Base-by-base conservation (phyloP, 2,329 filamentous ascomycete species). In the Cladosporium sp. region DNA sequence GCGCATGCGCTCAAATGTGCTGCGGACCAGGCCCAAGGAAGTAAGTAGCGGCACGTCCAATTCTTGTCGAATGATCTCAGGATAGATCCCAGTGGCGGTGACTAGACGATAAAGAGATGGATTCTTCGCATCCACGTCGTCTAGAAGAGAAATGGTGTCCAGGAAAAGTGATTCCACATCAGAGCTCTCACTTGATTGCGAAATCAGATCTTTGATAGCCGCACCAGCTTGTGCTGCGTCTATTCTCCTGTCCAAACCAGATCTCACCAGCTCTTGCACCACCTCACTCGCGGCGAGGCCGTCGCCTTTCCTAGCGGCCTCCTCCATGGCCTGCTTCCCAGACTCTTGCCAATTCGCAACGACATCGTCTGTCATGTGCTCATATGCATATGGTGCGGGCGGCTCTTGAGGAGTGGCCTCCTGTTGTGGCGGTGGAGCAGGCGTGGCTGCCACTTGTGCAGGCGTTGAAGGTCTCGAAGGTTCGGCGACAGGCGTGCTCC, bases 181-280 rank as follows among this genome's bases (percentile, higher is more conserved):
- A 76, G 84, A 67, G 72, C 81, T 75, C 23, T 83, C 81, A 55
- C 77, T 73, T 69, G 83, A 80, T 62, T 84, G 82, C 21, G 85
- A 85, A 35, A 96, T 80, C 29, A 97, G 90, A 67, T 93, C 88
- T 73, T 89, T 90, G 66, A 97, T 84, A 65, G 88, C 85, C 23
- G 79, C 80, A 29, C 93, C 94, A 57, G 91, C 89, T 72, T 93
- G 90, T 6, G 78, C 76, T 2, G 91, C 83, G 46, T 85, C 82
- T 55, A 97, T 78, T 58, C 88, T 86, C 50, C 84, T 85, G 73
- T 92, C 89, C 14, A 96, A 79, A 21, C 89, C 88, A 37, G 91
- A 88, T 67, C 89, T 88, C 40, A 95, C 86, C 44, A 97, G 85
- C 76, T 99, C 95, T 79, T 97, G 92, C 71, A 93, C 92, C 26